Base-by-base conservation (phyloP, 768 basidiomycete genomes). In the Rhodosporidiobolus sp. region DNA sequence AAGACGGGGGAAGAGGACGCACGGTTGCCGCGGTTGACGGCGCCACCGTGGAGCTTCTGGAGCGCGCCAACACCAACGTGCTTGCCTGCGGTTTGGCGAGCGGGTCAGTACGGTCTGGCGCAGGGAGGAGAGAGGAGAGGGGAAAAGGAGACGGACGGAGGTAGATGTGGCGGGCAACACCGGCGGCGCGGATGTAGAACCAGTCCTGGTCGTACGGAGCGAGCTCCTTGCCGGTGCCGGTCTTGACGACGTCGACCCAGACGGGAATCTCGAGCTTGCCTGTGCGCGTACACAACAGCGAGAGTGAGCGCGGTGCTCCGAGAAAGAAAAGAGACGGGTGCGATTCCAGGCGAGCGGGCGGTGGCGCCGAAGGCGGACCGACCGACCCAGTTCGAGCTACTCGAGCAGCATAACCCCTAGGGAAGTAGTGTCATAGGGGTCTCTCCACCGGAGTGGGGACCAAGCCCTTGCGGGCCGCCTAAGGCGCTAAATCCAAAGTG, bases 211-310 rank as follows among this genome's bases (percentile, higher is more conserved):
- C 93, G 84, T 97, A 97, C 65, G 96, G 96, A 65, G 94, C 95
- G 72, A 96, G 91, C 84, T 99, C 96, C 84, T 98, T 98, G 87
- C 86, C 94, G 71, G 90, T 85, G 82, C 92, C 95, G 73, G 96
- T 99, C 87, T 99, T 99, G 82, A 99, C 96, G 79, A 97, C 85
- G 83, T 96, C 95, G 73, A 91, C 95, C 95, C 95, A 98, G 83
- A 88, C 89, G 78, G 95, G 95, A 73, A 98, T 91, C 85, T 99
- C 94, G 80, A 99, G 91, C 86, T 98, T 98, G 83, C 96, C 96
- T 79, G 69, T 66, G n/a, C 22, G 38, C 6, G 22, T 3, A n/a
- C 20, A 46, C 19, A 26, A 53, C 32, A 3, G 32, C 0, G 35
- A 0, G 59, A 75, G 92, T 43, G 38, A 54, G 66, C 1, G 14